Evolutionary conservation across 495 filamentous ascomycete species (phyloP).

Genomic region (Hyaloscypha bicolor): DNA sequence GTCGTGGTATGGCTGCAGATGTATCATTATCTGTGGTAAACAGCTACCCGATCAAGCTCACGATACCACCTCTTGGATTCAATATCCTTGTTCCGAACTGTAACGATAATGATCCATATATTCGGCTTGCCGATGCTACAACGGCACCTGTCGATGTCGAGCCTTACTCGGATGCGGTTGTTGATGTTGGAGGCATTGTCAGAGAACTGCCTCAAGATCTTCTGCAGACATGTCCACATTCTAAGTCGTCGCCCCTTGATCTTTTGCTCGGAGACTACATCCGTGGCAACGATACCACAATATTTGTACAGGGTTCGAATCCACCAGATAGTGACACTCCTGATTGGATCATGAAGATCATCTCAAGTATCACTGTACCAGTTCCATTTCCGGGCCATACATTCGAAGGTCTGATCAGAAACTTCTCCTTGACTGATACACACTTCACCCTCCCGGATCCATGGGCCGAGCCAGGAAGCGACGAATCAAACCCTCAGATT

Average conservation of each 20-base stretch:
- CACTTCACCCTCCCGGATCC: constrained; percentile 82
- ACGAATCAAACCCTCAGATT: constrained; percentile 72
- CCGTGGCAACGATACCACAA: constrained; percentile 70
- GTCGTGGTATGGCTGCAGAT: constrained; percentile 75
- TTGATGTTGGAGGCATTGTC: constrained; percentile 70
- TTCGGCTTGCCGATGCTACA: constrained; percentile 69
- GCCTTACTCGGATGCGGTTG: constrained; percentile 63
- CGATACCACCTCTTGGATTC: constrained; percentile 79
- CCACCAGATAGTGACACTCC: constrained; percentile 67
- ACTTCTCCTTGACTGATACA: constrained; percentile 82
- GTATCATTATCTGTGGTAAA: constrained; percentile 69
- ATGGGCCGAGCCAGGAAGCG: constrained; percentile 72
- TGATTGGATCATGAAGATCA: constrained; percentile 76
- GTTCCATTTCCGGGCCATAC: constrained; percentile 79
- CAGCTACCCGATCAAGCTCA: constrained; percentile 71
- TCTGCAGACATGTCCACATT: constrained; percentile 69
- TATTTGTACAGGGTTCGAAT: constrained; percentile 79
- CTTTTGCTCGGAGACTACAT: constrained; percentile 80
- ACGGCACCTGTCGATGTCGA: constrained; percentile 65
- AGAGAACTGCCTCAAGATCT: constrained; percentile 69
- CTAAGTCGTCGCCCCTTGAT: constrained; percentile 80
- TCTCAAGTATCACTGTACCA: constrained; percentile 81
- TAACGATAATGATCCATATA: constrained; percentile 55
- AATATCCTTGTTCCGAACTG: constrained; percentile 83
- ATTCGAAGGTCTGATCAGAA: constrained; percentile 79